phyloP scores from a whole-genome alignment of 108 stramenopile genomes.

The Skeletonema menzelii region DNA sequence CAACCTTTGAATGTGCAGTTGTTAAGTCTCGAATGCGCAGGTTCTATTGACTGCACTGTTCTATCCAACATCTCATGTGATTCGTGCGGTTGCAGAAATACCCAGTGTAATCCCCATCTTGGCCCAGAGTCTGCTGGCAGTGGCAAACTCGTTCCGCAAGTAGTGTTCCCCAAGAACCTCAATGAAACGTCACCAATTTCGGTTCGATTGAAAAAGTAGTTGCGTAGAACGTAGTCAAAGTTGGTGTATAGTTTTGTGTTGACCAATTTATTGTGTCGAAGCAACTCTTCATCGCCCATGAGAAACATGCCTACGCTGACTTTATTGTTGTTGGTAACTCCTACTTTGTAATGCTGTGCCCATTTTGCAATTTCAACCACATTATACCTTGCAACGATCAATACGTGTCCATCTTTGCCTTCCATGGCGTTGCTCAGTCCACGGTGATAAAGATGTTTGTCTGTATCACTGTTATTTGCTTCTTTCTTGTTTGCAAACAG shows the following conservation, averaged over 20 bases:
- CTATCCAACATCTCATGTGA: neutral
- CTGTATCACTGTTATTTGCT: neutral
- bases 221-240: neutral
- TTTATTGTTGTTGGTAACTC: neutral
- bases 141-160: neutral
- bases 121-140: neutral
- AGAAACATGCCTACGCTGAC: neutral
- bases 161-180: neutral
- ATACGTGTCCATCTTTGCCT: neutral
- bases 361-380: neutral
- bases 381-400: neutral
- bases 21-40: neutral
- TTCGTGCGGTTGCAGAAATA: neutral
- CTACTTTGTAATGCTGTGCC: neutral
- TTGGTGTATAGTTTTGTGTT: neutral
- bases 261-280: neutral
- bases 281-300: slow-evolving; percentile 1
- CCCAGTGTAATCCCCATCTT: neutral
- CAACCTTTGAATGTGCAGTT: neutral
- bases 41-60: neutral
- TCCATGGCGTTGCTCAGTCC: neutral
- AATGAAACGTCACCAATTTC: neutral
- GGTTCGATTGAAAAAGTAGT: neutral
- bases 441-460: neutral
- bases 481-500: neutral